phyloP scores from a whole-genome alignment of 495 filamentous ascomycete genomes.

The Cenococcum geophilum region DNA sequence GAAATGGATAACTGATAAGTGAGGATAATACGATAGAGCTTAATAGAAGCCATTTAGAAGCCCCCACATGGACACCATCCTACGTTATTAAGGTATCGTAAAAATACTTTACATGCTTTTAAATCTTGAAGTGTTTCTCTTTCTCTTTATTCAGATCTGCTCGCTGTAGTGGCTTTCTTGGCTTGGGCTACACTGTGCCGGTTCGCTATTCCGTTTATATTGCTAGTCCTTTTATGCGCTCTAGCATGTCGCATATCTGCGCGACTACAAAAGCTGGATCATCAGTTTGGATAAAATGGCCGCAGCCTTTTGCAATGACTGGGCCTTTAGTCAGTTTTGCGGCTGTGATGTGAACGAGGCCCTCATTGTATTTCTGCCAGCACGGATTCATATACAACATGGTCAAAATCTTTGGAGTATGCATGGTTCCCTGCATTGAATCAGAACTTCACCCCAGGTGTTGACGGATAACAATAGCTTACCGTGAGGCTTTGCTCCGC shows the following conservation, averaged over 20 bases:
- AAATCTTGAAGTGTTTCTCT: no score
- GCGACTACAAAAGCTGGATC: conserved; percentile 51
- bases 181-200: no score
- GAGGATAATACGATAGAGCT: no score
- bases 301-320: conserved; percentile 49
- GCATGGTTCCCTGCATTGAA: conserved; percentile 9
- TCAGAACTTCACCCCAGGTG: not conserved
- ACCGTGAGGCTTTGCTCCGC: conserved; percentile 46
- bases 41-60: no score
- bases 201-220: not conserved
- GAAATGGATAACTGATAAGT: no score
- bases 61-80: no score
- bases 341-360: conserved; percentile 45
- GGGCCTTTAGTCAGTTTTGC: conserved; percentile 41
- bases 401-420: conserved; percentile 41
- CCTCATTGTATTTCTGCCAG: conserved; percentile 55
- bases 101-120: no score
- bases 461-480: conserved; percentile 6
- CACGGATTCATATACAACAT: conserved; percentile 50
- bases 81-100: no score
- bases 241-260: conserved; percentile 38
- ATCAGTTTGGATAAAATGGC: conserved; percentile 60
- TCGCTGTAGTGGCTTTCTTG: no score
- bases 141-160: no score
- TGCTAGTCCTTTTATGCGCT: conserved; percentile 5